Base-by-base conservation (phyloP, 768 basidiomycete species). In the Lanmaoa rubissima region DNA sequence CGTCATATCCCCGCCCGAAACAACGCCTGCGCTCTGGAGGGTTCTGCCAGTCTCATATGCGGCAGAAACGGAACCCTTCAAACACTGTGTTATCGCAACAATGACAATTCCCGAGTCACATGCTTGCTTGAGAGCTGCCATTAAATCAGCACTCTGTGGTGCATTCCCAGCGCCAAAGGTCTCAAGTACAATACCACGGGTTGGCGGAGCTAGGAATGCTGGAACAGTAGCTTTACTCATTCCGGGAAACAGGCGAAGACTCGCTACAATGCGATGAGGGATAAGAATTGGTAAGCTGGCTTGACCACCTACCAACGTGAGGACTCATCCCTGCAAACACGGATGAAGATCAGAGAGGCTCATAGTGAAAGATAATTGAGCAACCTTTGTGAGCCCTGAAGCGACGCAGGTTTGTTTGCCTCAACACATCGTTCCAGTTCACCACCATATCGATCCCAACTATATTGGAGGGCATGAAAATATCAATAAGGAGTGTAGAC, bases 121-220 rank as follows among this genome's bases (percentile, higher is more conserved):
- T 2, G 94, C 93, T 54, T 89, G 86, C 60, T 84, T 85, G 55
- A 97, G 77, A 1, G 84, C 87, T n/a, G 79, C 70, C 67, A 90
- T 80, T 19, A 97, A 73, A 61, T 94, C 93, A 47, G 78, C 57
- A 13, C 90, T 81, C 63, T 92, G 87, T 0, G 95, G 94, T 11
- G 93, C 92, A 71, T 98, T 98, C 0, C 95, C 95, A 1, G 93
- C 86, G 8, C 95, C 95, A 69, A 92, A 98, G 2, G 90, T 92
- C 69, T 96, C 92, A 2, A 98, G 77, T 11, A 98, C 87, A 3
- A 94, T 87, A 4, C 94, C 94, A 32, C 80, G 82, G 9, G 86
- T 83, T 5, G 89, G 87, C 12, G 88, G 84, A 47, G 76, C 78
- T 16, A 93, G 80, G 67, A 94, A 94, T 4, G 89, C 86, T 17